Evolutionary conservation across 2,329 filamentous ascomycete species (phyloP).

Genomic region (Trichoderma guizhouense): DNA sequence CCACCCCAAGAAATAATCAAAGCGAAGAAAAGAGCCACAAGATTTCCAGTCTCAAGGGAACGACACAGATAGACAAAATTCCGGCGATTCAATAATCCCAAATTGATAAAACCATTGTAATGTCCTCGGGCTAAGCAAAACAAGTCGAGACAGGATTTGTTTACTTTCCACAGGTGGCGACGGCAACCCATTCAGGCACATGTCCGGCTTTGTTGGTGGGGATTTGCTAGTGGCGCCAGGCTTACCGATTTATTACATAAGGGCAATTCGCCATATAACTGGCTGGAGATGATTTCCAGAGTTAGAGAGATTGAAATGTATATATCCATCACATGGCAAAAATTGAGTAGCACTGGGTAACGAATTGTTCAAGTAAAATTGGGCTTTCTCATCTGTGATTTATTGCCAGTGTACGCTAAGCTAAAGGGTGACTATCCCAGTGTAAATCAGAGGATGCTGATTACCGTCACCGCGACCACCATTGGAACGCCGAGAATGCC

Average conservation of each 20-base stretch:
- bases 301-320: neutral
- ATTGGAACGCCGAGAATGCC: slow-evolving; percentile 38
- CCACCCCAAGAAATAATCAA: neutral
- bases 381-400: slow-evolving; percentile 25
- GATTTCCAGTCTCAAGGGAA: neutral
- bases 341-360: neutral
- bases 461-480: slow-evolving; percentile 36
- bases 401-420: slow-evolving; percentile 32
- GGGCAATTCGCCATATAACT: neutral
- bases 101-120: neutral
- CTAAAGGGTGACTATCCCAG: slow-evolving; percentile 30
- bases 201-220: neutral
- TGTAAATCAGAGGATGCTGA: slow-evolving; percentile 33
- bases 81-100: neutral
- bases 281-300: neutral
- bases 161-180: neutral
- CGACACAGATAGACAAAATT: neutral
- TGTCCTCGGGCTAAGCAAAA: neutral
- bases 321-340: neutral
- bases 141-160: neutral
- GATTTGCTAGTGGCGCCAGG: neutral
- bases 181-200: neutral
- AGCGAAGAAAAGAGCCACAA: neutral
- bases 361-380: neutral
- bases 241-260: neutral